Percentiles rank a stretch among this genome's conserved stretches.
phyloP scores from a whole-genome alignment of 2,329 filamentous ascomycete species.

The Xenosphaeropsis pyriputrescens region DNA sequence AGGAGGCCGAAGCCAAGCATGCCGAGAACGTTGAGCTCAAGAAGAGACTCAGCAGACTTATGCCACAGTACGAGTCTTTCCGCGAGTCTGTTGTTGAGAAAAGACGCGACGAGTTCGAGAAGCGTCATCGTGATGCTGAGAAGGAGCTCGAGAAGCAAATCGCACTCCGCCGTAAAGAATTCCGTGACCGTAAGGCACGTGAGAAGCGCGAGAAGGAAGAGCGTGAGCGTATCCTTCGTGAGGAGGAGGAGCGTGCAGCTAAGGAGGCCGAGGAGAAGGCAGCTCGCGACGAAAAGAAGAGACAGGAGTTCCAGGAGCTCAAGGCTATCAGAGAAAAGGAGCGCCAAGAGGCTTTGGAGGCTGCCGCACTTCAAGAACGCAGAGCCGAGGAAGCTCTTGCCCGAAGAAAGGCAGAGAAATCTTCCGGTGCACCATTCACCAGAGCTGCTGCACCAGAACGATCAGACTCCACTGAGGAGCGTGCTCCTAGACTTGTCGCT shows the following conservation, averaged over 20 bases:
- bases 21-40: conserved; percentile 86
- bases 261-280: conserved; percentile 79
- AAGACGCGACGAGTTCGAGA: conserved; percentile 91
- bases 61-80: conserved; percentile 76
- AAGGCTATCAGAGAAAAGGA: conserved; percentile 53
- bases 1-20: conserved; percentile 76
- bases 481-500: conserved; percentile 36
- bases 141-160: conserved; percentile 89
- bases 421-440: conserved; percentile 22
- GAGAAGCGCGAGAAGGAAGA: conserved; percentile 80
- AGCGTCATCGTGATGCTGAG: conserved; percentile 80
- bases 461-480: conserved; percentile 34
- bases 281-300: conserved; percentile 65
- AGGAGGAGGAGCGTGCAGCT: conserved; percentile 72
- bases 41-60: conserved; percentile 74
- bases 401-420: conserved; percentile 53
- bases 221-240: conserved; percentile 59
- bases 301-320: conserved; percentile 50
- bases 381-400: conserved; percentile 82
- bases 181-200: conserved; percentile 65
- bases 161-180: conserved; percentile 72
- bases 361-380: conserved; percentile 56
- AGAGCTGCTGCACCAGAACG: conserved; percentile 26
- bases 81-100: conserved; percentile 69
- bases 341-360: conserved; percentile 52